phyloP scores from a whole-genome alignment of 495 filamentous ascomycete genomes.

The Neurospora pannonica region DNA sequence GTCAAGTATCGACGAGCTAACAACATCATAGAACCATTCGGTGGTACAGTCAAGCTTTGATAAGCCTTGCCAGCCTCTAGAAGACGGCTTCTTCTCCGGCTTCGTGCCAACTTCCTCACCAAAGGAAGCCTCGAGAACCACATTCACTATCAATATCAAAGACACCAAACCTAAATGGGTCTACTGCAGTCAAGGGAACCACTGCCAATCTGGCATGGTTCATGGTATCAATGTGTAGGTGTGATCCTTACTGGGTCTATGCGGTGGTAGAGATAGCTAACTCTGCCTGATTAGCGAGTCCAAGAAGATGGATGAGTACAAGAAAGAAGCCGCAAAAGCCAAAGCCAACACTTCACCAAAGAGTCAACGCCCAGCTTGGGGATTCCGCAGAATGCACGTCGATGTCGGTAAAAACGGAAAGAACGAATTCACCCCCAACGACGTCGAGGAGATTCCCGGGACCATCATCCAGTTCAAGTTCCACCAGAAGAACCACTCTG shows the following conservation, averaged over 20 bases:
- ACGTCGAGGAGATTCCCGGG: slow-evolving; percentile 24
- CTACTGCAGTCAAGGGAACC: slow-evolving; percentile 44
- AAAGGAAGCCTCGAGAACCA: slow-evolving; percentile 26
- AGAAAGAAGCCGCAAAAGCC: slow-evolving; percentile 16
- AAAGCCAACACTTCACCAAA: slow-evolving; percentile 22
- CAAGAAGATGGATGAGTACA: slow-evolving; percentile 23
- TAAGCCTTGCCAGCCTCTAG: slow-evolving; percentile 47
- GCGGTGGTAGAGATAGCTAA: slow-evolving; percentile 3
- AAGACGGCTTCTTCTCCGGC: slow-evolving; percentile 40
- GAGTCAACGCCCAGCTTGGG: slow-evolving; percentile 22
- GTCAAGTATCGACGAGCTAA: not conserved
- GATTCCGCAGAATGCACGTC: slow-evolving; percentile 23
- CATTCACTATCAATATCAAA: slow-evolving; percentile 46
- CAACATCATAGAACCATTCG: slow-evolving; percentile 42
- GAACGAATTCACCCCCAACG: slow-evolving; percentile 27
- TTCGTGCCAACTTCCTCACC: slow-evolving; percentile 29
- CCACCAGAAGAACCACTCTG: slow-evolving; percentile 33
- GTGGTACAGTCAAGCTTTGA: slow-evolving; percentile 49
- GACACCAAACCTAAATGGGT: slow-evolving; percentile 51
- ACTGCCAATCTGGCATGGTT: slow-evolving; percentile 35
- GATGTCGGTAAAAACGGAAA: slow-evolving; percentile 26
- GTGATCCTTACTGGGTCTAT: not conserved
- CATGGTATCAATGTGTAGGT: slow-evolving; percentile 31
- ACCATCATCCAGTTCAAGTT: slow-evolving; percentile 31
- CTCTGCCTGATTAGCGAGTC: slow-evolving; percentile 8